Percentiles rank a stretch among this genome's conserved stretches.
phyloP scores from a whole-genome alignment of 2,329 filamentous ascomycete genomes.

The Aspergillus pseudotamarii region DNA sequence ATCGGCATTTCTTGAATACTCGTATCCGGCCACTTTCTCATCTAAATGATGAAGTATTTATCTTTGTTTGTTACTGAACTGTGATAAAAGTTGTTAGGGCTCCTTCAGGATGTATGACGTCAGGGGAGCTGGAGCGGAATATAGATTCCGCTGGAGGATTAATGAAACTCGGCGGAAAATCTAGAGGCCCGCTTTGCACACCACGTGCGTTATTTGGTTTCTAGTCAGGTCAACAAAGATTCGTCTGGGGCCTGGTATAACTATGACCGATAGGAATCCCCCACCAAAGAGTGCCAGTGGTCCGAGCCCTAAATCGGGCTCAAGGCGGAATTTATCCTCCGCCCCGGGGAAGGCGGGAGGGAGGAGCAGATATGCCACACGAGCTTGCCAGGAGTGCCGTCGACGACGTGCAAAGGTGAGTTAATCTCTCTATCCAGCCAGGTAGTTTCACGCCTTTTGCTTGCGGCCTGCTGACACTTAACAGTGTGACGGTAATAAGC shows the following conservation, averaged over 20 bases:
- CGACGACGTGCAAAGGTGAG: constrained; percentile 40
- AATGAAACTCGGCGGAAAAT: not conserved
- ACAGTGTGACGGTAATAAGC: constrained; percentile 37
- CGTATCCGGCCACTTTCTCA: too few relatives aligned
- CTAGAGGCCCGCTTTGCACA: not conserved
- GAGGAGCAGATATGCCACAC: constrained; percentile 29
- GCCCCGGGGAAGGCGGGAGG: not conserved
- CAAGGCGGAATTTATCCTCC: not conserved
- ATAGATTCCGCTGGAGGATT: not conserved
- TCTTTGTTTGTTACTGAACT: too few relatives aligned
- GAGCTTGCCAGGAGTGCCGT: constrained; percentile 42
- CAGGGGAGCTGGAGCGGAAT: not conserved
- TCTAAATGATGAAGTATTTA: too few relatives aligned
- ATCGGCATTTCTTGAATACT: too few relatives aligned
- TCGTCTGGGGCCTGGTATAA: not conserved
- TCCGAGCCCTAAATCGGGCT: not conserved
- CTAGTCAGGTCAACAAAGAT: not conserved
- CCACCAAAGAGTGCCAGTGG: not conserved
- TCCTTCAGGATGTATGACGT: not conserved
- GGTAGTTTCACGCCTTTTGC: not conserved
- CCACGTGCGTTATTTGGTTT: not conserved
- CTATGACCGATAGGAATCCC: not conserved
- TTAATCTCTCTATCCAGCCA: not conserved
- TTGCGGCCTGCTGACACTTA: not conserved
- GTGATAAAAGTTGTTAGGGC: not conserved